Evolutionary conservation across 2,329 filamentous ascomycete genomes (phyloP), one percentile per base, ranked within the genome.

Genomic region (Penicillium sp.): DNA sequence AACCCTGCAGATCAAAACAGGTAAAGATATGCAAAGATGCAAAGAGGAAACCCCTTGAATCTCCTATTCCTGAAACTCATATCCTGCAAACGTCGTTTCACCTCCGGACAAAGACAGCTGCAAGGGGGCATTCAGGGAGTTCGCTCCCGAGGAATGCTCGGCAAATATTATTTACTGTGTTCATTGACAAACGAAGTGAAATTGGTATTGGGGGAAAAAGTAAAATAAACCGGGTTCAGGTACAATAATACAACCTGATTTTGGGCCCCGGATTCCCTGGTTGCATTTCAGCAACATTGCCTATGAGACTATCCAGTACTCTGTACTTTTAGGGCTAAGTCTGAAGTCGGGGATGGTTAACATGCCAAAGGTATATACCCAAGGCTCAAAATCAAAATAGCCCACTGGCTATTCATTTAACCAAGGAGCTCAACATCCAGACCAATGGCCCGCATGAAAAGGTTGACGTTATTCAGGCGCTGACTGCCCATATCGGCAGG

Each of bases 401-500:
- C 40, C 50, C 50, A 40, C 11, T 31, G 42, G 28, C 8, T 26
- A 44, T 10, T 19, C 6, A 3, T 61, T 79, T 76, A 86, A 64
- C 82, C 83, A 61, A 88, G 79, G 65, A 87, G 73, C 62, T 97
- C 94, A 48, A 99, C 94, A 78, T 99, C 94, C 71, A 99, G 82
- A n/a, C 94, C 94, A 75, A 99, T 97, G 53, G 93, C 94, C 69
- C 91, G 88, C 92, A 99, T 97, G 75, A 99, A 99, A 53, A 99
- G 78, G 72, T 99, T 99, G 64, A 99, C 94, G 69, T 96, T 96
- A 56, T 88, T 88, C 55, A 96, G 80, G 57, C 93, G 87, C 70
- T 90, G 87, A 57, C 86, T 86, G 12, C 89, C 87, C 86, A 97
- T 90, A 55, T 94, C 89, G 16, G 87, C 82, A 17, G 94, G 93